A percentile compares a stretch with the other conserved stretches of the same genome.
Evolutionary conservation across 805 yeast species (phyloP).

Genomic region (Sporopachydermia quercuum): DNA sequence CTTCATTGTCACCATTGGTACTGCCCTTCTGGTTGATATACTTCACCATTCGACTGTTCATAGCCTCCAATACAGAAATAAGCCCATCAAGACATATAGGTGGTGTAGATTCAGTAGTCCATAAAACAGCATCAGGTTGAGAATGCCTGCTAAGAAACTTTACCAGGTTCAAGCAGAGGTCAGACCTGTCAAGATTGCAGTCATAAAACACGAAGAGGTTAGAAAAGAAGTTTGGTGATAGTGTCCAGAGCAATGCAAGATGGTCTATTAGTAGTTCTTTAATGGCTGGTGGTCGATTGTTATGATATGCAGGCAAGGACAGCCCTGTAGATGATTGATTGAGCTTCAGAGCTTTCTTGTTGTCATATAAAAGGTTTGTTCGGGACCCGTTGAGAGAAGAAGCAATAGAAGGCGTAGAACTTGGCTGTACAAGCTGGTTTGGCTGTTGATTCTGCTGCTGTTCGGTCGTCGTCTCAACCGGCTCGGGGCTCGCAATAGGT

Average conservation of each 20-base stretch:
- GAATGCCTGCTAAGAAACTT: conserved; percentile 65
- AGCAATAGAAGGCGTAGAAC: too few species aligned
- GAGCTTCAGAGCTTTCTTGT: conserved; percentile 18
- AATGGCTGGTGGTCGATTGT: conserved; percentile 16
- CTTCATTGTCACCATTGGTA: conserved; percentile 7
- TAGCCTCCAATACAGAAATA: conserved; percentile 49
- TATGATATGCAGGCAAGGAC: neutral
- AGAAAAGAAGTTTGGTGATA: conserved; percentile 66
- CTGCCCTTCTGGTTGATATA: conserved; percentile 21
- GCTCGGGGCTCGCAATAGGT: conserved; percentile 17
- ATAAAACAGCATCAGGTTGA: conserved; percentile 68
- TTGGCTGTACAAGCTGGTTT: too few species aligned
- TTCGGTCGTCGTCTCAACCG: too few species aligned
- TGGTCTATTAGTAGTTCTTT: conserved; percentile 75
- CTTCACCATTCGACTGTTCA: conserved; percentile 39
- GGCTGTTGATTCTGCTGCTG: too few species aligned
- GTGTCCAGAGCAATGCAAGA: conserved; percentile 46
- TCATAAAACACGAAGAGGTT: conserved; percentile 72
- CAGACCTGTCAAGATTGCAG: conserved; percentile 78
- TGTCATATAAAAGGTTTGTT: conserved; percentile 15
- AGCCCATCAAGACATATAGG: conserved; percentile 88
- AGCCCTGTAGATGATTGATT: conserved; percentile 22
- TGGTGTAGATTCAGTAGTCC: conserved; percentile 77
- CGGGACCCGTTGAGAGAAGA: conserved; percentile 15
- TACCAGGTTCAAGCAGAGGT: conserved; percentile 51